Conservation (phyloP, 2,329 filamentous ascomycete genomes). For the Arthrobotrys pseudoclavata region DNA sequence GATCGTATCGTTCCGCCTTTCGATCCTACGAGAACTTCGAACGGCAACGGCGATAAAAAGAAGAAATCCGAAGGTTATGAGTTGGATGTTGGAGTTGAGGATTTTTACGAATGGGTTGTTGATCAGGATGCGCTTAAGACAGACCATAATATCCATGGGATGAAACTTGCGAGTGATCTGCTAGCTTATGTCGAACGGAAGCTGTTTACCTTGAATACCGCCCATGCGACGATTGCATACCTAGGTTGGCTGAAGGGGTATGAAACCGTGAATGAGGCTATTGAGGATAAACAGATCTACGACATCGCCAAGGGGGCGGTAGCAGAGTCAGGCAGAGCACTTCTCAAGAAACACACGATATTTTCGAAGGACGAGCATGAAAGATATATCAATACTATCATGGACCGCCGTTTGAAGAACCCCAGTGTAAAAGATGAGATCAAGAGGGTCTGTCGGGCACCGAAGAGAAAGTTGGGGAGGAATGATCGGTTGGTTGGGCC, state of each 20-base stretch:
- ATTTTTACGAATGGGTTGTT: slow-evolving; percentile 99
- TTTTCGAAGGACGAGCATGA: slow-evolving; percentile 82
- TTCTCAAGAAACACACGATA: slow-evolving; percentile 80
- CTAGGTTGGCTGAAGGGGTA: slow-evolving; percentile 90
- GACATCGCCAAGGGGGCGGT: slow-evolving; percentile 83
- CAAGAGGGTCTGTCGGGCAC: slow-evolving; percentile 93
- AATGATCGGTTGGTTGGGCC: slow-evolving; percentile 97
- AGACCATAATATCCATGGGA: slow-evolving; percentile 82
- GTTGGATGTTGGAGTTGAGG: slow-evolving; percentile 93
- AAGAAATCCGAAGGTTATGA: slow-evolving; percentile 69
- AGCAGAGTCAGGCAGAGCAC: slow-evolving; percentile 86
- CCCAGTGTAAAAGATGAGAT: slow-evolving; percentile 76
- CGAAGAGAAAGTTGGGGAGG: slow-evolving; percentile 90
- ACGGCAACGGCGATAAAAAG: slow-evolving; percentile 68
- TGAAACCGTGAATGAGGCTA: slow-evolving; percentile 88
- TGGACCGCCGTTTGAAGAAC: slow-evolving; percentile 71
- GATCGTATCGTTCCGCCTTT: slow-evolving; percentile 98
- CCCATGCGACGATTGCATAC: slow-evolving; percentile 95
- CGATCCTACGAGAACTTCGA: slow-evolving; percentile 57
- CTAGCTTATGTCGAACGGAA: slow-evolving; percentile 98
- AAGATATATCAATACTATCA: slow-evolving; percentile 91
- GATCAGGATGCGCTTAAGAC: slow-evolving; percentile 86
- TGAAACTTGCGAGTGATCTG: slow-evolving; percentile 93
- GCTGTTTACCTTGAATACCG: slow-evolving; percentile 99
- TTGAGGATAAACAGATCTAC: slow-evolving; percentile 84